These are phyloP conservation scores for Talaromyces sp. DNA, from an alignment of 2,329 filamentous ascomycete genomes.

Conservation along the genomic window DNA sequence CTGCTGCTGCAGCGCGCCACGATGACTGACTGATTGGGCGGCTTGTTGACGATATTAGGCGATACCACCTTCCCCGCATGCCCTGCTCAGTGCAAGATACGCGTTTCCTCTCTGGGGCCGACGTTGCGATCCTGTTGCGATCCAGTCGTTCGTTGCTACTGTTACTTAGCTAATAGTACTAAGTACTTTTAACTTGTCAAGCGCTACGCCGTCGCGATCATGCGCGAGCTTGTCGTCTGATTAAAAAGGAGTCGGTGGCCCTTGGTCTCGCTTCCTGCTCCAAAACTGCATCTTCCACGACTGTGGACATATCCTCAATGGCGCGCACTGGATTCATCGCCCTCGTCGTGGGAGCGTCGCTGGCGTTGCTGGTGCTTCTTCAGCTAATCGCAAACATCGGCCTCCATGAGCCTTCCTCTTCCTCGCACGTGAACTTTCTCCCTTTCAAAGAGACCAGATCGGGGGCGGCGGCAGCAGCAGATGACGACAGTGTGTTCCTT, in stretches of 20 bases:
- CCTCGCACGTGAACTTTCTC: neutral
- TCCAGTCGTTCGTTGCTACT: neutral
- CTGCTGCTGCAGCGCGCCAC: neutral
- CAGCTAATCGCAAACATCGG: constrained; percentile 24
- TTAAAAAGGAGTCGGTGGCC: neutral
- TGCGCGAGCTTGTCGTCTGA: neutral
- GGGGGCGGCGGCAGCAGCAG: neutral
- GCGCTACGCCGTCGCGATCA: neutral
- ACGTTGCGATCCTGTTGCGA: neutral
- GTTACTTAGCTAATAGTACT: too few relatives aligned
- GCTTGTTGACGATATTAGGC: neutral
- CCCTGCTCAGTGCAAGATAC: neutral
- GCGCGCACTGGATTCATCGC: constrained; percentile 20
- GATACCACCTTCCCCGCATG: neutral
- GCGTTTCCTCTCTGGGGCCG: neutral
- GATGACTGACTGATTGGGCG: too few relatives aligned
- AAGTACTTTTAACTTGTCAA: neutral
- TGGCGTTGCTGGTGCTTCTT: constrained; percentile 24
- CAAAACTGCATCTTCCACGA: neutral
- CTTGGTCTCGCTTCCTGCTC: neutral
- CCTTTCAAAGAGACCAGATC: neutral
- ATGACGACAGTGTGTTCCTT: constrained; percentile 48
- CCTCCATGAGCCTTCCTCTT: constrained; percentile 1
- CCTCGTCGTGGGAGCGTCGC: constrained; percentile 19
- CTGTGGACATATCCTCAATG: constrained; percentile 16